Evolutionary conservation across 352 stramenopile species (phyloP), one percentile per base, ranked within the genome.

Genomic region (Sclerospora graminicola): DNA sequence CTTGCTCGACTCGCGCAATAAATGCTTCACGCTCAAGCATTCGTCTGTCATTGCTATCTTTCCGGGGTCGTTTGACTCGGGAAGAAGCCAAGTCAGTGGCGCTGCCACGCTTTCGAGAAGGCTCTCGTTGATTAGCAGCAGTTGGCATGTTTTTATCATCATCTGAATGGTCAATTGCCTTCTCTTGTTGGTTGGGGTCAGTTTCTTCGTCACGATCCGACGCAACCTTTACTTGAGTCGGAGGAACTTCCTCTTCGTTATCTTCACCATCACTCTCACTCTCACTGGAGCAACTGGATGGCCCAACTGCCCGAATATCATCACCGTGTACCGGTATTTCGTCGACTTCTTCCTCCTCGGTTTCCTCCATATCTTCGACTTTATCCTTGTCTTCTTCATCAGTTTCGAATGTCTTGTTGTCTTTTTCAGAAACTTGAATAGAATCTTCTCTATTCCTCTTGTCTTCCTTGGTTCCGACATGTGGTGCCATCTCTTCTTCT

Each of bases 11-110:
- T 9, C 32, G 45, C 20, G 53, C 40, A 6, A 61, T 32, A 28
- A 62, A 54, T 2, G 41, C 44, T 19, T 52, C 31, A 10, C 55
- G 51, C 41, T 66, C 48, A 11, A 66, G 44, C 5, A 52, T 46
- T 21, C 18, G 26, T 8, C 18, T 54, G 2, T 20, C 35, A 6
- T 48, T 16, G 4, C 28, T 46, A 2, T 45, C 31, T 21, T 13
- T 30, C 8, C 51, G 39, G 27, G 26, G 2, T 2, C 44, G 57
- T 31, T 66, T 62, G 16, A 15, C 39, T 16, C 8, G 24, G 2
- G 19, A 16, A 20, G 30, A 16, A 8, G 21, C 26, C 8, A 7
- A 10, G 2, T 39, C 11, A 6, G 2, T 39, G 5, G 33, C 34
- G 14, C n/a, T 45, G 24, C 27, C 36, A n/a, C 45, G 51, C 29